Conservation (phyloP, 106 monocot species). For the Platanthera guangdongensis region DNA sequence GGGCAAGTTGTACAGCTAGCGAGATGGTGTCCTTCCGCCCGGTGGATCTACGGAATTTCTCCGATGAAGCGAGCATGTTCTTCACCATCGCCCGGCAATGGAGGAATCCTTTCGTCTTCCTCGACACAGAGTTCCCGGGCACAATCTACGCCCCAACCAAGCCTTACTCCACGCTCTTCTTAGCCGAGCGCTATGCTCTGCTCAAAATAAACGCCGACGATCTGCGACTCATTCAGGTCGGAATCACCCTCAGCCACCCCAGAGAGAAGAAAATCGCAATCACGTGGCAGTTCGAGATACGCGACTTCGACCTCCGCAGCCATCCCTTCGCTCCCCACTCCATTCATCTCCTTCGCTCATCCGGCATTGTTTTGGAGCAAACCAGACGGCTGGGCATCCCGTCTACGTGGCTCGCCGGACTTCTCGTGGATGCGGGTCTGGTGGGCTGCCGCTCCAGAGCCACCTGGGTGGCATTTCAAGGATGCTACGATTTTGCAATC, state of each 20-base stretch:
- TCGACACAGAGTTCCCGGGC: slow-evolving; percentile 7
- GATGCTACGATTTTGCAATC: not conserved
- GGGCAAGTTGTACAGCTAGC: too few relatives aligned
- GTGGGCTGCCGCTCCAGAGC: not conserved
- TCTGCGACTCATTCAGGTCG: not conserved
- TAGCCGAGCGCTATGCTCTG: not conserved
- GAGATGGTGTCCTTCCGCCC: too few relatives aligned
- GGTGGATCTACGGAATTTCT: not conserved
- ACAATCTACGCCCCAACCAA: not conserved
- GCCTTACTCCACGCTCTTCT: not conserved
- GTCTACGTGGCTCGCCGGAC: not conserved
- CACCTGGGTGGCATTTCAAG: slow-evolving; percentile 1
- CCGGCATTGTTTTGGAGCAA: not conserved
- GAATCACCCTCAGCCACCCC: not conserved
- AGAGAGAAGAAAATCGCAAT: too few relatives aligned
- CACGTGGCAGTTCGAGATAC: not conserved
- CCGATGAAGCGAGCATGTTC: not conserved
- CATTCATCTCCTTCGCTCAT: not conserved
- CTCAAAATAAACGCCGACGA: slow-evolving; percentile 4
- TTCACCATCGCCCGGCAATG: not conserved
- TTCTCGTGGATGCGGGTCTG: not conserved
- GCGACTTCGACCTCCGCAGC: not conserved
- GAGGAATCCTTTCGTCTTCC: not conserved
- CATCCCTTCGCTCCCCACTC: not conserved
- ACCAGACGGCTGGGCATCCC: not conserved